These are phyloP conservation scores for Chytriomyces sp. DNA, from an alignment of 192 early-diverging fungal genomes.

Conservation along the genomic window DNA sequence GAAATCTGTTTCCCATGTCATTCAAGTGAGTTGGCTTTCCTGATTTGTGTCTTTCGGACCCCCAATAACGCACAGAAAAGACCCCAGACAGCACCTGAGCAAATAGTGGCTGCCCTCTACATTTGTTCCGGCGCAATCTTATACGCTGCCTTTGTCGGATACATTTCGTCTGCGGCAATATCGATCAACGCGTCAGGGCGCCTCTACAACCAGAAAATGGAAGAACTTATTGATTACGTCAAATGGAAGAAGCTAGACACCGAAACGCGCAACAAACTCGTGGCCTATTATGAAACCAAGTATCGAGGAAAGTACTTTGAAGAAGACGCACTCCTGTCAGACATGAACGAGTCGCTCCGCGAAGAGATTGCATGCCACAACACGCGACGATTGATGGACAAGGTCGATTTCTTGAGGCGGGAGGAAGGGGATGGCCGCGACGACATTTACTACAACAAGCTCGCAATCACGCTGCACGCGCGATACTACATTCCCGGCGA, in stretches of 20 bases:
- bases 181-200: conserved; percentile 27
- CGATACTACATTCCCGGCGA: conserved; percentile 34
- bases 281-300: conserved; percentile 43
- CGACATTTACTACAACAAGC: conserved; percentile 18
- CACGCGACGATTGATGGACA: conserved; percentile 25
- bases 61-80: neutral
- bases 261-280: conserved; percentile 31
- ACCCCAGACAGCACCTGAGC: conserved; percentile 1
- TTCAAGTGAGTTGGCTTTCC: conserved; percentile 18
- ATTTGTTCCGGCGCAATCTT: conserved; percentile 10
- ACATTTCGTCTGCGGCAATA: conserved; percentile 20
- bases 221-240: conserved; percentile 47
- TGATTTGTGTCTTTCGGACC: neutral
- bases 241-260: conserved; percentile 29
- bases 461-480: conserved; percentile 15
- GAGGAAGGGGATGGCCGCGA: conserved; percentile 25
- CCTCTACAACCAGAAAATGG: conserved; percentile 34
- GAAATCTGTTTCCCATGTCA: conserved; percentile 21
- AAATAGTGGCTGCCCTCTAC: neutral
- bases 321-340: conserved; percentile 34
- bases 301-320: conserved; percentile 38
- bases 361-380: conserved; percentile 40
- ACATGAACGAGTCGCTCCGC: conserved; percentile 39
- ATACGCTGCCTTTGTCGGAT: conserved; percentile 30
- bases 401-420: conserved; percentile 35